Conservation (phyloP, 805 yeast species). For the Cyberlindnera mrakii region DNA sequence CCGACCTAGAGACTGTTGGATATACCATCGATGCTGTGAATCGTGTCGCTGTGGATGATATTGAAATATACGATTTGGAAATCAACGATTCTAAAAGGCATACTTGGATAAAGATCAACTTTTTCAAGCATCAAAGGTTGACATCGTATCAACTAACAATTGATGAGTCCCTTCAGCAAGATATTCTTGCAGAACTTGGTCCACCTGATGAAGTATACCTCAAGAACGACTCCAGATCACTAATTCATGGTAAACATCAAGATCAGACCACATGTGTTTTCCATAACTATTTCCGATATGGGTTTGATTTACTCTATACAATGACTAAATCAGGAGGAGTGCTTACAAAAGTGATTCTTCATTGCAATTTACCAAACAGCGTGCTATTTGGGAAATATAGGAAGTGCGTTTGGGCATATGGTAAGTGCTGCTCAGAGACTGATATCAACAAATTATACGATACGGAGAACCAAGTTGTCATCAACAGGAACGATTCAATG, state of each 20-base stretch:
- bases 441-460: not conserved
- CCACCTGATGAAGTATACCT: conserved; percentile 50
- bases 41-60: not conserved
- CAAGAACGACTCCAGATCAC: conserved; percentile 36
- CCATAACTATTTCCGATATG: conserved; percentile 51
- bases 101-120: conserved; percentile 14
- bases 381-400: conserved; percentile 50
- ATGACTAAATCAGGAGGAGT: conserved; percentile 26
- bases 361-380: conserved; percentile 45
- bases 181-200: conserved; percentile 40
- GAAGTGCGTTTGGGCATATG: conserved; percentile 26
- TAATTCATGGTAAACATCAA: conserved; percentile 28
- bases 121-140: conserved; percentile 20
- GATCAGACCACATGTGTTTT: conserved; percentile 24
- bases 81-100: conserved; percentile 1
- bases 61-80: conserved; percentile 9
- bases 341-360: conserved; percentile 42
- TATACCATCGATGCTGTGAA: not conserved
- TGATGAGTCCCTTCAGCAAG: conserved; percentile 44
- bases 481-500: conserved; percentile 27
- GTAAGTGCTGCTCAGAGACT: not conserved
- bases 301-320: conserved; percentile 46
- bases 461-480: conserved; percentile 7
- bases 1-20: conserved; percentile 22
- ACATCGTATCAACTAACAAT: conserved; percentile 23